Base-by-base conservation (phyloP, 2,329 filamentous ascomycete species). In the Lasiodiplodia gonubiensis region DNA sequence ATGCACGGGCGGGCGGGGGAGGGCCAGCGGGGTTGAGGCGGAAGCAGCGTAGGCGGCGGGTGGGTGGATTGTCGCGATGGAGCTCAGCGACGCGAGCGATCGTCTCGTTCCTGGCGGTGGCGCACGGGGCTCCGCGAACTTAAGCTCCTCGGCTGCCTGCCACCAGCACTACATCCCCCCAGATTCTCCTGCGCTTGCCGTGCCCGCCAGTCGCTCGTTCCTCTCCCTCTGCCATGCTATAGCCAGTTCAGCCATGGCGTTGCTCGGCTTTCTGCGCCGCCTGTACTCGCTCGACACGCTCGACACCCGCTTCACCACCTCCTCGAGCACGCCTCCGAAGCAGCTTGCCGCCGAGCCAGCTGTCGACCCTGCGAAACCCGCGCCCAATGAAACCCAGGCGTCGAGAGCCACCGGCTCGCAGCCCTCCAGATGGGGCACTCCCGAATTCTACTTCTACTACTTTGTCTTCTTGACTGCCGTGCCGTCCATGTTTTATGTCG, bases 401-500 rank as follows among this genome's bases (percentile, higher is more conserved):
- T 85, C 66, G 46, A 18, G 25, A 21, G 65, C 65, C 12, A 14
- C 65, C 2, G 37, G 25, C 33, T 18, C 66, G 51, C 84, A 86
- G 69, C 87, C 88, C 42, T 86, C 94, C 52, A 90, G 87, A 89
- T 99, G 94, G 94, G 88, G 85, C 27, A 96, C 93, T 0, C 85
- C 86, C 2, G 95, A 99, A 80, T 98, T 95, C 81, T 90, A 88
- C 76, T 72, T 93, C 65, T 98, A 99, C 82, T 91, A 89, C 72
- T 57, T 90, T 23, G 80, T 92, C 71, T 87, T 97, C 72, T 69
- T 85, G 35, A 76, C 87, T 6, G 84, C 84, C 66, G 84, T 98
- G 30, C 92, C 93, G 10, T 86, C 89, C 74, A 99, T 99, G 94
- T 93, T 97, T 80, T 97, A 93, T 83, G 85, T 90, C n/a, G 90